These are phyloP conservation scores for Erythrophleum fordii DNA, from an alignment of 306 rosid genomes.

Conservation along the genomic window DNA sequence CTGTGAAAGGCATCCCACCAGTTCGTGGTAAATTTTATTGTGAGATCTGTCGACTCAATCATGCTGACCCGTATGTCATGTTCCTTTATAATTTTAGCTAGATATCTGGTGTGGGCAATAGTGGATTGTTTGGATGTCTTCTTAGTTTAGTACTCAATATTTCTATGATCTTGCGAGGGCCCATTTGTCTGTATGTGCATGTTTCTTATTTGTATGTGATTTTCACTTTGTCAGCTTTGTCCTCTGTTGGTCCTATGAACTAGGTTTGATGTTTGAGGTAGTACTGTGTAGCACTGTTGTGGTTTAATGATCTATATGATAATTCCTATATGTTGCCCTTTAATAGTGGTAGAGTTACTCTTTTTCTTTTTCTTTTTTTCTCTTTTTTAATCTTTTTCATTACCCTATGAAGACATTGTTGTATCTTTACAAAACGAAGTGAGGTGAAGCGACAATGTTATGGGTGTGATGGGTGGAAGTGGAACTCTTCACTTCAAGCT, in stretches of 20 bases:
- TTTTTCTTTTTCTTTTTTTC: too few species aligned
- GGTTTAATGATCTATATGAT: background rate
- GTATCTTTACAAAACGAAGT: background rate
- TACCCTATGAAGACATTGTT: constrained; percentile 1
- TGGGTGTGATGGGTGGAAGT: background rate
- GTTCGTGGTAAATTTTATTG: constrained; percentile 82
- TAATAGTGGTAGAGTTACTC: constrained; percentile 15
- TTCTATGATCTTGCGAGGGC: background rate
- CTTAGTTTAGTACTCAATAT: background rate
- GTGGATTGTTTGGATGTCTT: constrained; percentile 4
- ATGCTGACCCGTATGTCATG: constrained; percentile 91
- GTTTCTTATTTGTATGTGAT: constrained; percentile 12
- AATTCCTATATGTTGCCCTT: constrained; percentile 12
- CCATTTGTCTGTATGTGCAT: background rate
- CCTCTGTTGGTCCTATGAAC: background rate
- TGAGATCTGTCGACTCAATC: constrained; percentile 87
- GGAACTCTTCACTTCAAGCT: background rate
- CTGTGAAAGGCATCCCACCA: constrained; percentile 67
- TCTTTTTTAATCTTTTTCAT: too few species aligned
- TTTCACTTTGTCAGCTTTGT: constrained; percentile 3
- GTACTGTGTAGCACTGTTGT: constrained; percentile 9
- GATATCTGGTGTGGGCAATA: background rate
- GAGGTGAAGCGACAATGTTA: background rate
- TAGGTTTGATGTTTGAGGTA: constrained; percentile 15
- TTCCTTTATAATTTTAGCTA: constrained; percentile 34